Conservation (phyloP, 2,329 filamentous ascomycete genomes). For the Alternaria brassicae region DNA sequence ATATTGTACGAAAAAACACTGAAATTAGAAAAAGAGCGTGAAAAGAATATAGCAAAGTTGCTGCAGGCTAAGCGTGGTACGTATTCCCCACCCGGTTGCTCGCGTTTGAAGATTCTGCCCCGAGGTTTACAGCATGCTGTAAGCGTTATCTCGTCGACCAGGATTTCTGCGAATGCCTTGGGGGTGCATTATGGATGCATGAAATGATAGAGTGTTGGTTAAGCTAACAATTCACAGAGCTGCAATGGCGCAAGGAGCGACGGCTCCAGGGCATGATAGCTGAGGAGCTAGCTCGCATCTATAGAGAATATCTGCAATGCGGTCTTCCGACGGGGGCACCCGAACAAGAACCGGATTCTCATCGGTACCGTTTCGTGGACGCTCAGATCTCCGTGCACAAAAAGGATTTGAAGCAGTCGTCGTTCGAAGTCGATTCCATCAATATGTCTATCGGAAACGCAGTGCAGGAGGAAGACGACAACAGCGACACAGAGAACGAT, state of each 20-base stretch:
- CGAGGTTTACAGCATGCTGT: too few species aligned
- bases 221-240: too few species aligned
- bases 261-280: background rate
- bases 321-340: rapidly evolving
- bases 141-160: too few species aligned
- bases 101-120: too few species aligned
- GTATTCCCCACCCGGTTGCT: too few species aligned
- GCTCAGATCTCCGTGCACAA: background rate
- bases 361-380: background rate
- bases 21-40: background rate
- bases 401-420: background rate
- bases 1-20: rapidly evolving
- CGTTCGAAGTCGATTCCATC: background rate
- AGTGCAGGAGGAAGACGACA: background rate
- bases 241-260: background rate
- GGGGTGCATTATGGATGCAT: too few species aligned
- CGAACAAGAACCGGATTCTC: background rate
- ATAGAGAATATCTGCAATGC: background rate
- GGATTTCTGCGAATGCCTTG: too few species aligned
- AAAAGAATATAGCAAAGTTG: background rate
- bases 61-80: too few species aligned
- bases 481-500: background rate
- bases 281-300: background rate
- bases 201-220: too few species aligned
- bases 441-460: background rate